A percentile compares a stretch with the other conserved stretches of the same genome.
Evolutionary conservation across 208 protist species (phyloP).

Genomic region (Porcisia deanei): DNA sequence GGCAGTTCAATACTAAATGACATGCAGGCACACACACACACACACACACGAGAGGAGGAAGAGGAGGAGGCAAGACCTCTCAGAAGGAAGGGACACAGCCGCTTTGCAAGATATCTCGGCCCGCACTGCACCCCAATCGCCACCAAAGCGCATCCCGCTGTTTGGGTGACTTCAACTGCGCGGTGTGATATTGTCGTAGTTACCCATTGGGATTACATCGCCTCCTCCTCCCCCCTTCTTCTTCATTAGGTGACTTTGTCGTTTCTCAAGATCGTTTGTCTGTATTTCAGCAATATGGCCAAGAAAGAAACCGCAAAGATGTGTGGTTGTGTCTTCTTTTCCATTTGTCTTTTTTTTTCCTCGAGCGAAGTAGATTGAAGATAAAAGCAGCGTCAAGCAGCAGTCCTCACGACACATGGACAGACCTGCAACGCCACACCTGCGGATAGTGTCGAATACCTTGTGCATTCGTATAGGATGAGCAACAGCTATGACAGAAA

Average conservation of each 20-base stretch:
- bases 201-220: too few species aligned
- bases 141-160: too few species aligned
- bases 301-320: too few species aligned
- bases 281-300: too few species aligned
- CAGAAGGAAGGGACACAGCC: not conserved
- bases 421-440: not conserved
- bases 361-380: constrained; percentile 10
- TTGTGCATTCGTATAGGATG: not conserved
- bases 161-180: too few species aligned
- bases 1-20: not conserved
- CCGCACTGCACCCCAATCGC: too few species aligned
- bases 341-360: not conserved
- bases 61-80: not conserved
- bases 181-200: too few species aligned
- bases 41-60: constrained; percentile 1
- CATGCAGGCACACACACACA: constrained; percentile 3
- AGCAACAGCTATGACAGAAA: not conserved
- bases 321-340: not conserved
- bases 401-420: not conserved
- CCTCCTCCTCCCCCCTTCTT: too few species aligned
- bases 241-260: too few species aligned
- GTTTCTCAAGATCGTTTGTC: too few species aligned
- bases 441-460: not conserved
- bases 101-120: too few species aligned
- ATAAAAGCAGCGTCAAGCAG: constrained; percentile 4